phyloP scores from a whole-genome alignment of 305 asterid species.

The Solanum aculeatissimum region DNA sequence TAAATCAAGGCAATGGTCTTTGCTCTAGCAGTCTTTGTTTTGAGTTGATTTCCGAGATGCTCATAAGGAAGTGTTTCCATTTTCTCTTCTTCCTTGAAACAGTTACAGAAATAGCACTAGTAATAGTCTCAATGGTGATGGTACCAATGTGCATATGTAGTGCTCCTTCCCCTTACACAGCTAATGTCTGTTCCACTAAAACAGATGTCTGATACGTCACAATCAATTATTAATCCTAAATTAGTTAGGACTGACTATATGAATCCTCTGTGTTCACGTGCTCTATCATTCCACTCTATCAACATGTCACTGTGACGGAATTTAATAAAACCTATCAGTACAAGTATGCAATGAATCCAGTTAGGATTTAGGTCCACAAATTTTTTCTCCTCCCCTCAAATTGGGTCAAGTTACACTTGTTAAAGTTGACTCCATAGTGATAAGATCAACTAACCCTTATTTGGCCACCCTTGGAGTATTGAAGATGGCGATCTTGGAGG shows the following conservation, averaged over 20 bases:
- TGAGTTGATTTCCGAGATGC: neutral
- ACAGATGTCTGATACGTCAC: neutral
- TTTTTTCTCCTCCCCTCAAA: neutral
- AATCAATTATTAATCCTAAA: neutral
- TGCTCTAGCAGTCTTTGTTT: neutral
- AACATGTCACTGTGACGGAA: neutral
- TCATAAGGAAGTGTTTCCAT: neutral
- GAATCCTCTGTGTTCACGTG: neutral
- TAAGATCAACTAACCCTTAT: neutral
- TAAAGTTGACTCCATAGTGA: neutral
- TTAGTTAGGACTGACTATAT: neutral
- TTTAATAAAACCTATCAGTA: neutral
- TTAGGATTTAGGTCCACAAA: neutral
- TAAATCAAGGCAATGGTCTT: neutral
- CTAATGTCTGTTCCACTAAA: neutral
- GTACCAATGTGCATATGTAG: neutral
- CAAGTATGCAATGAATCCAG: neutral
- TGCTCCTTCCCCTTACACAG: neutral
- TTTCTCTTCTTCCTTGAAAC: neutral
- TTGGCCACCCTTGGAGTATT: neutral
- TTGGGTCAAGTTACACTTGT: neutral
- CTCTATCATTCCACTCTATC: neutral
- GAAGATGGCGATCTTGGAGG: neutral
- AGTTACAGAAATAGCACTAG: neutral
- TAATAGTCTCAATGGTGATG: neutral